Evolutionary conservation across 2,329 filamentous ascomycete species (phyloP).

Genomic region (Ophiostoma ulmi): DNA sequence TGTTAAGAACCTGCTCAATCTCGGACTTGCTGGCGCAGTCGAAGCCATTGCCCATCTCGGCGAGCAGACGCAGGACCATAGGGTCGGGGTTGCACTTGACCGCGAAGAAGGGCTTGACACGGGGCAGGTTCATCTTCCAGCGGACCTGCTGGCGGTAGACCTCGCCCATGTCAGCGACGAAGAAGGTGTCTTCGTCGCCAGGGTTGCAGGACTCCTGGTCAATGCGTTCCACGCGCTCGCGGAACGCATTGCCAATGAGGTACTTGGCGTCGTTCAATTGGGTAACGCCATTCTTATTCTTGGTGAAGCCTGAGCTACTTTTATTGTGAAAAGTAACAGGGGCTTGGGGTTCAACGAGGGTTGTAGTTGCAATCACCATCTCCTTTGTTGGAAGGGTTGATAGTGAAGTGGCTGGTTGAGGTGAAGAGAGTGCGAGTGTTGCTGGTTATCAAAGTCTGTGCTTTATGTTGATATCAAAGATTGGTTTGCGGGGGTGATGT

Average conservation of each 20-base stretch:
- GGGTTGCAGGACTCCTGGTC: conserved; percentile 83
- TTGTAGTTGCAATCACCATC: conserved; percentile 62
- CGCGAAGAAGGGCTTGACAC: conserved; percentile 95
- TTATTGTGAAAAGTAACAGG: conserved; percentile 44
- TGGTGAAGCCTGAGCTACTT: conserved; percentile 47
- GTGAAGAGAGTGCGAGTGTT: background rate
- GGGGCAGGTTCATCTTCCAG: conserved; percentile 91
- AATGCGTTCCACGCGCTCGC: conserved; percentile 75
- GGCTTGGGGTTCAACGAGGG: conserved; percentile 46
- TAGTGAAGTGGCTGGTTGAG: background rate
- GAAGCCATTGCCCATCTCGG: conserved; percentile 86
- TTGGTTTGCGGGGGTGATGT: background rate
- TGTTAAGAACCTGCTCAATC: conserved; percentile 82
- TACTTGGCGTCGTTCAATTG: conserved; percentile 57
- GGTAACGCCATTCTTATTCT: conserved; percentile 40
- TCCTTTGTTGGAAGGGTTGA: conserved; percentile 35
- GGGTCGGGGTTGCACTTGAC: conserved; percentile 99
- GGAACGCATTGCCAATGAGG: conserved; percentile 80
- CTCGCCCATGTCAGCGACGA: conserved; percentile 95
- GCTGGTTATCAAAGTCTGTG: background rate
- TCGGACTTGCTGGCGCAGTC: conserved; percentile 98
- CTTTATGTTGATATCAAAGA: background rate
- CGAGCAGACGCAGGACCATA: conserved; percentile 80
- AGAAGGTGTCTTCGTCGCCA: conserved; percentile 96
- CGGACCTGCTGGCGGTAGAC: conserved; percentile 97